Evolutionary conservation across 805 yeast species (phyloP), one percentile per base, ranked within the genome.

Genomic region (Ogataea naganishii): DNA sequence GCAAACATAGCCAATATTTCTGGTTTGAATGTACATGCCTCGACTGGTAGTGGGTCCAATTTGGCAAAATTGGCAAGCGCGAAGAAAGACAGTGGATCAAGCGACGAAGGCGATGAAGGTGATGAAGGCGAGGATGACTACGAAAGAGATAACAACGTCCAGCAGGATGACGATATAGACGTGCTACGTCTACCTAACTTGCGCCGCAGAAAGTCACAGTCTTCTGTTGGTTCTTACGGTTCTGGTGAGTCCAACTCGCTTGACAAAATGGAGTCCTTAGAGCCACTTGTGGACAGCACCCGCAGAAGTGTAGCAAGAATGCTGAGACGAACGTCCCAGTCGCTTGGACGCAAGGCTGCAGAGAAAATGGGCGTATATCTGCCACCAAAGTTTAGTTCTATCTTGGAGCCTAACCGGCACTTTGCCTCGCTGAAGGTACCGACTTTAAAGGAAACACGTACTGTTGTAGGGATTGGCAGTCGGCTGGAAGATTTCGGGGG

Each of bases 361-460:
- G 94, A 80, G 44, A 80, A 76, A 30, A 77, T 86, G 70, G 95
- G 94, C 0, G 83, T 83, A n/a, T 80, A 80, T 37, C 64, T 88
- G 18, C 96, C 96, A 2, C 75, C 81, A 9, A 73, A 83, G 32
- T 79, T 89, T 33, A 75, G 89, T 2, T 84, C 95, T 0, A 78
- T 89, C 35, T 61, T 89, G 45, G 96, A 89, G 49, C 94, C 96
- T 6, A 76, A 83, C 13, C 67, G 98, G 36, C 96, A 89, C 51
- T 92, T 92, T 66, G 97, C 97, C 0, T 84, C 85, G 18, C 62
- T 60, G 24, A 60, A 62, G 35, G 65, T 66, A 33, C 56, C 70
- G 1, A 59, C 66, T 0, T 53, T 62, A 1, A 52, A 51, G 18
- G 71, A 67, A 7, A 60, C 61, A 1, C 61, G 62, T 34, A 62